phyloP scores from a whole-genome alignment of 1,284 basidiomycete species.

The Tausonia pullulans region DNA sequence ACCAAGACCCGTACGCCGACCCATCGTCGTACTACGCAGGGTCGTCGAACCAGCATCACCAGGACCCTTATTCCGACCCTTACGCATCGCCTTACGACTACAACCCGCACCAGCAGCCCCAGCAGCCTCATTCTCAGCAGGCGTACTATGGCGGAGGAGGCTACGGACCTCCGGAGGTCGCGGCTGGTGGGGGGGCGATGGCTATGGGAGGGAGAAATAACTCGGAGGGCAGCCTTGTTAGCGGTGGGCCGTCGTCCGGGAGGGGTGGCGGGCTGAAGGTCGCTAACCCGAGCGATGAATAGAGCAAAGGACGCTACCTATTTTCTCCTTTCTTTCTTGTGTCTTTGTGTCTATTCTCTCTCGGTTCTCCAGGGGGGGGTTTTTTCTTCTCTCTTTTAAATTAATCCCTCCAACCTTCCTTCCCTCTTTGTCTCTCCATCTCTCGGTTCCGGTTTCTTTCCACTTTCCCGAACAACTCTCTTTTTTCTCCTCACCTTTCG shows the following conservation, averaged over 20 bases:
- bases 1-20: neutral
- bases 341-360: constrained; percentile 21
- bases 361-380: too few relatives aligned
- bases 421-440: too few relatives aligned
- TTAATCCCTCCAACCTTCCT: too few relatives aligned
- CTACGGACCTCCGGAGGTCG: neutral
- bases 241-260: neutral
- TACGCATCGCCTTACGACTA: neutral
- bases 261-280: constrained; percentile 5
- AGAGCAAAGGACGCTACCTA: neutral
- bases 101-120: neutral
- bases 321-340: neutral
- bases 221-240: constrained; percentile 8
- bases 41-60: too few relatives aligned
- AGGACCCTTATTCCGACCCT: neutral
- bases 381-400: too few relatives aligned
- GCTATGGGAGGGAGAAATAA: neutral
- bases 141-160: neutral
- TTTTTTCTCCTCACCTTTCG: neutral
- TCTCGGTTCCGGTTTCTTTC: constrained; percentile 17
- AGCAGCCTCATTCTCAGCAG: neutral
- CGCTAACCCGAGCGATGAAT: constrained; percentile 13
- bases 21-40: too few relatives aligned
- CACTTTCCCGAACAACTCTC: too few relatives aligned
- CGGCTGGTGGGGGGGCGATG: neutral